Conservation (phyloP, 352 stramenopile genomes). For the Phytopythium sindhum region DNA sequence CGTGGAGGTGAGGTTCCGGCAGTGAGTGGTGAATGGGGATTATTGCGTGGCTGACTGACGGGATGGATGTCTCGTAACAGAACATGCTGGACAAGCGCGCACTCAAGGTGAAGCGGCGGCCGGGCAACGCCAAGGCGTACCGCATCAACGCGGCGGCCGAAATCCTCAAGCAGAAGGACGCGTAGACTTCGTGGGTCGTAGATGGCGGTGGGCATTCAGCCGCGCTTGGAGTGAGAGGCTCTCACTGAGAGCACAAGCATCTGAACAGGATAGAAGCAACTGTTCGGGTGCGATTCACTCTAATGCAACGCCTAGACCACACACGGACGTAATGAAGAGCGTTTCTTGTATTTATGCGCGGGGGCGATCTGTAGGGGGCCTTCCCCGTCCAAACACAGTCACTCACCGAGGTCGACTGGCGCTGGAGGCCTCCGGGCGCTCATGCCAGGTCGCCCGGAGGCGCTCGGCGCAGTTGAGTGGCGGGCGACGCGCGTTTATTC, state of each 20-base stretch:
- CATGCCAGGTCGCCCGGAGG: not conserved
- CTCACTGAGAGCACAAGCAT: too few species aligned
- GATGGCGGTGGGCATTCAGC: not conserved
- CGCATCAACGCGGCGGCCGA: constrained; percentile 77
- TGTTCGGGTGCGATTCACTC: not conserved
- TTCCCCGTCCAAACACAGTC: not conserved
- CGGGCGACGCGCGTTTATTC: constrained; percentile 11
- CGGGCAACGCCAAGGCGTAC: constrained; percentile 86
- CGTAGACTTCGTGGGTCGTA: not conserved
- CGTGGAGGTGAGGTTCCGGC: constrained; percentile 52
- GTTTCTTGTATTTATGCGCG: constrained; percentile 1
- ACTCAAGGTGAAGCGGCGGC: constrained; percentile 90
- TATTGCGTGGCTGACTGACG: constrained; percentile 3
- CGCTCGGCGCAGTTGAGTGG: not conserved
- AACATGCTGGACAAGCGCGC: constrained; percentile 90
- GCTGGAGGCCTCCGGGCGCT: not conserved
- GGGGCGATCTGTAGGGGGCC: too few species aligned
- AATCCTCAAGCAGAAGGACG: constrained; percentile 55
- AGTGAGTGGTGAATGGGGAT: constrained; percentile 6
- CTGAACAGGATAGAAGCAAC: too few species aligned
- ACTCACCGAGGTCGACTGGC: not conserved
- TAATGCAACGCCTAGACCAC: not conserved
- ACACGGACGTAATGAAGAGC: not conserved
- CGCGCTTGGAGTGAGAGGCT: too few species aligned
- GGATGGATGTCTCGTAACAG: constrained; percentile 15